Percentiles rank a stretch among this genome's conserved stretches.
These are phyloP conservation scores for Limtongia smithiae DNA, from an alignment of 805 yeast genomes.

Conservation along the genomic window DNA sequence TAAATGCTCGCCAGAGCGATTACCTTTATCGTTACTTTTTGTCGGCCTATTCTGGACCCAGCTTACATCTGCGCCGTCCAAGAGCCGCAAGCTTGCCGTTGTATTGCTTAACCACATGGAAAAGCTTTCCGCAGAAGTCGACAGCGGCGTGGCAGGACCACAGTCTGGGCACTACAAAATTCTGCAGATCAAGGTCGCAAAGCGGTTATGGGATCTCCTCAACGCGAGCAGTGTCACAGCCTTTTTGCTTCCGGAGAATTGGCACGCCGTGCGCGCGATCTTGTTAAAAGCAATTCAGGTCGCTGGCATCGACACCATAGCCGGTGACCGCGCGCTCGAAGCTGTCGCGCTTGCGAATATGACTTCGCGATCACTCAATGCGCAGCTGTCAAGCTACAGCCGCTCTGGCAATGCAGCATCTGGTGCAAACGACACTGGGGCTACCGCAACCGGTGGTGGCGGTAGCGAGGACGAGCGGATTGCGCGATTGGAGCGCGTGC, in stretches of 20 bases:
- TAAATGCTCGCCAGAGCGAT: slow-evolving; percentile 39
- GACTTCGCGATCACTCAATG: neutral
- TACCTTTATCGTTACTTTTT: slow-evolving; percentile 51
- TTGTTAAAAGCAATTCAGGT: slow-evolving; percentile 31
- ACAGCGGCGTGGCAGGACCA: slow-evolving; percentile 33
- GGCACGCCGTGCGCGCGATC: slow-evolving; percentile 33
- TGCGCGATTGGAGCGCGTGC: slow-evolving; percentile 25
- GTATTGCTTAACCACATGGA: slow-evolving; percentile 46
- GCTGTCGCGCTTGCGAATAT: slow-evolving; percentile 17
- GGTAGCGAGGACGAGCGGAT: slow-evolving; percentile 26
- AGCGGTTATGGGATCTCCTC: slow-evolving; percentile 37
- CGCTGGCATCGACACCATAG: slow-evolving; percentile 11
- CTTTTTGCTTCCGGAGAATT: slow-evolving; percentile 36
- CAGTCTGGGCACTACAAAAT: slow-evolving; percentile 29
- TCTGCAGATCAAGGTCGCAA: slow-evolving; percentile 36
- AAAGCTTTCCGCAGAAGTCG: slow-evolving; percentile 37
- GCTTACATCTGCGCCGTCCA: slow-evolving; percentile 50
- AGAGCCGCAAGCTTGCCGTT: slow-evolving; percentile 65
- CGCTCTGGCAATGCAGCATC: slow-evolving; percentile 1
- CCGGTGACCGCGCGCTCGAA: slow-evolving; percentile 19
- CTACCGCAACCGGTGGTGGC: slow-evolving; percentile 15
- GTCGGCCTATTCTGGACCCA: slow-evolving; percentile 71
- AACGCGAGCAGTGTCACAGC: slow-evolving; percentile 29
- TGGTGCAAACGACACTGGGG: slow-evolving; percentile 19
- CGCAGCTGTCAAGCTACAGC: neutral